Evolutionary conservation across 441 rosid genomes (phyloP), one percentile per base, ranked within the genome.

Genomic region (Syzygium malaccense): DNA sequence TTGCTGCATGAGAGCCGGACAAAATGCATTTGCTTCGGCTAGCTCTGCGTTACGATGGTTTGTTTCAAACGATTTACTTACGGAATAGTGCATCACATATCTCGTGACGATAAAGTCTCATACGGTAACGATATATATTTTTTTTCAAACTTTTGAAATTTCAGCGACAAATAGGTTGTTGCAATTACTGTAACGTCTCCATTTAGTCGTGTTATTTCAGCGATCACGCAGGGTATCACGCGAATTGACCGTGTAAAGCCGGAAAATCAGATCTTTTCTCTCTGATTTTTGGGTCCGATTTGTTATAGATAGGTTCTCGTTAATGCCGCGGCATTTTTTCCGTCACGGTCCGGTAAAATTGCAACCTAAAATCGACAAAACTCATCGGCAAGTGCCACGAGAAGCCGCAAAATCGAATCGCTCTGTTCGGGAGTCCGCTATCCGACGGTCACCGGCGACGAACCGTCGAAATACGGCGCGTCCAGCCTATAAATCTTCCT

Each of bases 1-100:
- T 6, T 6, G 3, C 1, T 41, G 5, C 83, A 75, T 0, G 18
- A 41, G 83, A 41, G 30, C 12, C 3, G 2, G 14, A 75, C n/a
- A 12, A 75, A 75, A 75, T 23, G 53, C 10, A 13, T 25, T 75
- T 75, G 23, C 15, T 23, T 1, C 1, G 5, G 18, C 3, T 41
- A 8, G 23, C 28, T 4, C 1, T 23, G 1, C n/a, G n/a, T 75
- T 41, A 12, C n/a, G 0, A 1, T 23, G 5, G 10, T 23, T 13
- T 41, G 53, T 41, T 75, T 23, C 51, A 0, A 23, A 41, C 6
- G 2, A 6, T 41, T 7, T 41, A 7, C 2, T 45, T 23, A 3
- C 0, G 7, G 0, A 41, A 12, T 3, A 1, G n/a, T 6, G 53
- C 2, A 5, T 7, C 30, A 2, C 3, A 8, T 64, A 30, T 66